Conservation (phyloP, 345 rosid species). For the Pugionium dolabratum region DNA sequence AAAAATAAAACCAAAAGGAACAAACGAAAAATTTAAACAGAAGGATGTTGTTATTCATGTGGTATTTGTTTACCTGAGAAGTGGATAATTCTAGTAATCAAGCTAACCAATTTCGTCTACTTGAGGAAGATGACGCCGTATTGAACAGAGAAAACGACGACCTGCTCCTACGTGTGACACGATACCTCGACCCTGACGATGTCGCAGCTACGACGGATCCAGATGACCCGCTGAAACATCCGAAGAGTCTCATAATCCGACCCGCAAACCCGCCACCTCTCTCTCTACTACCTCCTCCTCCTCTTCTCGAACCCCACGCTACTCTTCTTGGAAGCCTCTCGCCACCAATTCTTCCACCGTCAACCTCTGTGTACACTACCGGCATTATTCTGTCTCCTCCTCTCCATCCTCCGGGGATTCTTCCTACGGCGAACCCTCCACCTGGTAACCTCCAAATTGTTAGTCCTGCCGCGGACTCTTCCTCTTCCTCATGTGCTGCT, state of each 20-base stretch:
- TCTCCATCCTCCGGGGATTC: constrained; percentile 71
- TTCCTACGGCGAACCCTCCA: constrained; percentile 95
- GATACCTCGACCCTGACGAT: constrained; percentile 26
- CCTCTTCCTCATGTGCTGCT: constrained; percentile 24
- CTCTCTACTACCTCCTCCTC: constrained; percentile 45
- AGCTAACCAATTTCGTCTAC: constrained; percentile 40
- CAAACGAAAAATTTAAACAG: constrained; percentile 17
- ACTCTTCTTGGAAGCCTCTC: constrained; percentile 66
- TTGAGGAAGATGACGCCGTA: constrained; percentile 22
- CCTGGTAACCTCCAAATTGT: constrained; percentile 95
- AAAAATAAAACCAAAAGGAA: neutral
- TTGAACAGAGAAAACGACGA: constrained; percentile 34
- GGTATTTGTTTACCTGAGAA: constrained; percentile 7
- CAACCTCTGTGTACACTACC: constrained; percentile 85
- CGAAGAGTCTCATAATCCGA: constrained; percentile 47
- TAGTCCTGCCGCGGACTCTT: constrained; percentile 63
- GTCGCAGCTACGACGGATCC: constrained; percentile 32
- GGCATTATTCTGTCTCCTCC: constrained; percentile 77
- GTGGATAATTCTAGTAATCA: constrained; percentile 1
- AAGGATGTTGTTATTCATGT: neutral
- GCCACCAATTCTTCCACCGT: constrained; percentile 68
- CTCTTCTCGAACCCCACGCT: constrained; percentile 64
- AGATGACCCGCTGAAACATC: constrained; percentile 58
- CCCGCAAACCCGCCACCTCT: constrained; percentile 52
- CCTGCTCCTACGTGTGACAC: constrained; percentile 27